Percentiles rank a stretch among this genome's conserved stretches.
These are phyloP conservation scores for Echinochloa phyllopogon DNA, from an alignment of 176 grass and related monocot species.

Conservation along the genomic window DNA sequence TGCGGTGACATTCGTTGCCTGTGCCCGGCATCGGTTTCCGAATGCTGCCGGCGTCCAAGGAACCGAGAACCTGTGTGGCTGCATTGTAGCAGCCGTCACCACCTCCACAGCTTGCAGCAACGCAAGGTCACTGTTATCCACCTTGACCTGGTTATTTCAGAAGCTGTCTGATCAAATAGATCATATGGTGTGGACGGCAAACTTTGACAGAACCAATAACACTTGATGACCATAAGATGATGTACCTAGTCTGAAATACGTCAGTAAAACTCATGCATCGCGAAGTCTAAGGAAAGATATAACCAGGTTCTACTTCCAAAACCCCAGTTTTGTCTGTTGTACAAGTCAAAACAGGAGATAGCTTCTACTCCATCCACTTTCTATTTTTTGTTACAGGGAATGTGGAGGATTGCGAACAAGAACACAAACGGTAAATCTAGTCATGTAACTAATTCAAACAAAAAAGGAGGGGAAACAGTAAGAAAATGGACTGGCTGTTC, in stretches of 20 bases:
- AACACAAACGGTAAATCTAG: conserved; percentile 28
- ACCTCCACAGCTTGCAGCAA: not conserved
- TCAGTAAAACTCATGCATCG: not conserved
- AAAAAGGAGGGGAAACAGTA: not conserved
- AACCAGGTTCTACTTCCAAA: conserved; percentile 36
- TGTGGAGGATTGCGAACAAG: not conserved
- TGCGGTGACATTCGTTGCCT: not conserved
- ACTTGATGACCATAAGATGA: not conserved
- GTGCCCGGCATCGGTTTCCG: not conserved
- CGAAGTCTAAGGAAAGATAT: not conserved
- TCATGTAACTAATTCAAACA: conserved; percentile 34
- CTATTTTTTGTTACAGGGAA: conserved; percentile 34
- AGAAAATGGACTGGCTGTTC: conserved; percentile 19
- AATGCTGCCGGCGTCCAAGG: not conserved
- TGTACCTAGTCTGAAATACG: not conserved
- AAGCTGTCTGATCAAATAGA: not conserved
- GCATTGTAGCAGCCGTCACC: not conserved
- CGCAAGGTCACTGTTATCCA: not conserved
- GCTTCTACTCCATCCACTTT: conserved; percentile 29
- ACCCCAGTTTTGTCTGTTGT: conserved; percentile 14
- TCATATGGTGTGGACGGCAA: not conserved
- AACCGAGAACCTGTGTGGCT: not conserved
- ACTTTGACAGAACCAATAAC: not conserved
- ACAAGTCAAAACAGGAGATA: conserved; percentile 31
- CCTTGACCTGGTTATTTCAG: not conserved